Percentiles rank a stretch among this genome's conserved stretches.
These are phyloP conservation scores for Chaetomiaceae sp. DNA, from an alignment of 2,329 filamentous ascomycete genomes.

Conservation along the genomic window DNA sequence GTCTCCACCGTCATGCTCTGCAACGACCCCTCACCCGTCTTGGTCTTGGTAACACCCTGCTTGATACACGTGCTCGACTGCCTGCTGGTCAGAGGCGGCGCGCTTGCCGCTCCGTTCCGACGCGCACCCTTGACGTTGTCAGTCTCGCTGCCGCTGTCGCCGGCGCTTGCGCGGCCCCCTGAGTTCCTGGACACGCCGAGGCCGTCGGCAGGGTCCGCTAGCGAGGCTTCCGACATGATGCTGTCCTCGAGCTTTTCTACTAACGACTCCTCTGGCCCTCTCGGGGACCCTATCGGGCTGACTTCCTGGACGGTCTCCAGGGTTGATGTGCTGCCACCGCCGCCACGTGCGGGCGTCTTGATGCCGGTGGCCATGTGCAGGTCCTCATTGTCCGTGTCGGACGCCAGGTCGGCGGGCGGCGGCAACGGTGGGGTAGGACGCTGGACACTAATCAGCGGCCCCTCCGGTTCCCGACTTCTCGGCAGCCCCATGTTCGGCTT, in stretches of 20 bases:
- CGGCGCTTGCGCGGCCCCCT: conserved; percentile 45
- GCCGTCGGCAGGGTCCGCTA: conserved; percentile 37
- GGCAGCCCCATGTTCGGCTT: conserved; percentile 42
- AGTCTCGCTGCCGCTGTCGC: conserved; percentile 65
- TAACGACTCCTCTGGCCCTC: conserved; percentile 40
- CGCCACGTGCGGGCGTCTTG: conserved; percentile 56
- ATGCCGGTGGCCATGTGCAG: conserved; percentile 46
- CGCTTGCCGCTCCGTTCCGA: conserved; percentile 39
- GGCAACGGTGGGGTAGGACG: conserved; percentile 42
- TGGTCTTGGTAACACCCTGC: conserved; percentile 58
- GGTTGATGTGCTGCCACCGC: conserved; percentile 55
- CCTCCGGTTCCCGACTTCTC: conserved; percentile 46
- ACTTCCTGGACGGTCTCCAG: conserved; percentile 91
- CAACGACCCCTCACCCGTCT: conserved; percentile 67
- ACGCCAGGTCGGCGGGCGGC: conserved; percentile 35
- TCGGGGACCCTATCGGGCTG: conserved; percentile 69
- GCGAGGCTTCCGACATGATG: conserved; percentile 39
- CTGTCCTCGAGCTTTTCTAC: conserved; percentile 52
- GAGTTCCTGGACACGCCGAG: conserved; percentile 38
- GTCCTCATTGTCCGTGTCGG: conserved; percentile 53
- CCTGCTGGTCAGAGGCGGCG: conserved; percentile 50
- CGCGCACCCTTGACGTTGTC: conserved; percentile 45
- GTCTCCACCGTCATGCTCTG: conserved; percentile 97
- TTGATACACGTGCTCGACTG: conserved; percentile 66
- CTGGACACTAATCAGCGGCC: conserved; percentile 50